phyloP scores from a whole-genome alignment of 2,329 filamentous ascomycete species.

The Mariannaea sp. region DNA sequence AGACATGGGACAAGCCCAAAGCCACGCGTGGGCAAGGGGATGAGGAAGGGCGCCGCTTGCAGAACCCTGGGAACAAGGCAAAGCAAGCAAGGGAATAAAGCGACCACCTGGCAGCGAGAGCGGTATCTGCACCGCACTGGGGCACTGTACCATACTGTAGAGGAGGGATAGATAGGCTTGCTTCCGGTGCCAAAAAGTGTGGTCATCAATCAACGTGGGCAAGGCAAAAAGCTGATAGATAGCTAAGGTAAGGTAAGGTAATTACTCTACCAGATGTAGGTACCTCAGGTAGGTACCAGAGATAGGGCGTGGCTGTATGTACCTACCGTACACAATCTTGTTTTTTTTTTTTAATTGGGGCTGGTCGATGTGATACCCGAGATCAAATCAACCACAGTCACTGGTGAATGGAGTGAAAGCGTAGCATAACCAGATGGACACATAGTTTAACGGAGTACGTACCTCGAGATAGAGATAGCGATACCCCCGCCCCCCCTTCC shows the following conservation, averaged over 20 bases:
- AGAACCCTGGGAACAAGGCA: conserved; percentile 10
- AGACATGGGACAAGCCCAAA: conserved; percentile 9
- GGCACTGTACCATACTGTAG: too few relatives aligned
- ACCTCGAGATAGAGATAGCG: conserved; percentile 35
- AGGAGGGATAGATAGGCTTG: conserved; percentile 9
- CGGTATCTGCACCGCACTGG: too few relatives aligned
- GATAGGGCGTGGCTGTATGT: conserved; percentile 8
- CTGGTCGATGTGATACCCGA: conserved; percentile 3
- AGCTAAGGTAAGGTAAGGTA: too few relatives aligned
- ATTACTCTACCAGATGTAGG: too few relatives aligned
- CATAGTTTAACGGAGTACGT: conserved; percentile 38
- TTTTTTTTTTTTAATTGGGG: neutral
- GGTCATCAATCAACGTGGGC: neutral
- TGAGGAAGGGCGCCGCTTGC: too few relatives aligned
- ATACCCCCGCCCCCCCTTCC: conserved; percentile 5
- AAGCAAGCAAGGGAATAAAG: neutral
- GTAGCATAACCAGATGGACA: conserved; percentile 36
- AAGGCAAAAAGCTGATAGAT: neutral
- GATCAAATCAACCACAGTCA: neutral
- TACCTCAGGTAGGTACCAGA: too few relatives aligned
- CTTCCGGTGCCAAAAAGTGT: neutral
- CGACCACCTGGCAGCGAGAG: too few relatives aligned
- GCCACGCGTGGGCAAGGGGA: conserved; percentile 21
- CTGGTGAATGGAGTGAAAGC: conserved; percentile 14
- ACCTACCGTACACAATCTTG: neutral